Conservation (phyloP, 2,329 filamentous ascomycete genomes). For the Apiospora sp. region DNA sequence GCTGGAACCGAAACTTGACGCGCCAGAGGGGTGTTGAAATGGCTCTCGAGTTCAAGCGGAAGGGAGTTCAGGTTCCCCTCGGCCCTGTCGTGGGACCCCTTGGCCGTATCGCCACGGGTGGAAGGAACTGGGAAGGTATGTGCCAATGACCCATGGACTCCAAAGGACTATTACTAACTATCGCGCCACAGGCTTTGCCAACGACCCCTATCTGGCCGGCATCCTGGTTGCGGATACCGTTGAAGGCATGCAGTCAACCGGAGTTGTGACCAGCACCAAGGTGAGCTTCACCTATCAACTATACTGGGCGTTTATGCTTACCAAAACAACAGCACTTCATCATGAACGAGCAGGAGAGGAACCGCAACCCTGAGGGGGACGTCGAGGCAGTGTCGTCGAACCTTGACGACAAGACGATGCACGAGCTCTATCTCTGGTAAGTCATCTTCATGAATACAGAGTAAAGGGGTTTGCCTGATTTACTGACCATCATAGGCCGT, state of each 20-base stretch:
- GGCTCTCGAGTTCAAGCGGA: slow-evolving; percentile 77
- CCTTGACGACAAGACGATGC: slow-evolving; percentile 66
- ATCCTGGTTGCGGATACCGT: slow-evolving; percentile 61
- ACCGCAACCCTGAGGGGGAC: slow-evolving; percentile 68
- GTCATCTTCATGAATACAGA: too few species aligned
- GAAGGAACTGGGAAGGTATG: slow-evolving; percentile 70
- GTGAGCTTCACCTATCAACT: slow-evolving; percentile 36
- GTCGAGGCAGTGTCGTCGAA: slow-evolving; percentile 63
- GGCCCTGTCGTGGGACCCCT: slow-evolving; percentile 78
- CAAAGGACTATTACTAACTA: neutral
- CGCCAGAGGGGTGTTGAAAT: slow-evolving; percentile 74
- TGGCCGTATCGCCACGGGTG: slow-evolving; percentile 66
- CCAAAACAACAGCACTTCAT: slow-evolving; percentile 60
- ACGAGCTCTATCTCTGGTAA: slow-evolving; percentile 71
- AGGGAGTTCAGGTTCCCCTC: slow-evolving; percentile 81
- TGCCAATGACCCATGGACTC: too few species aligned
- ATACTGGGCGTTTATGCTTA: neutral
- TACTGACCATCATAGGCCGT: slow-evolving; percentile 58
- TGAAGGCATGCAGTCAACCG: slow-evolving; percentile 71
- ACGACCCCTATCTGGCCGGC: slow-evolving; percentile 68
- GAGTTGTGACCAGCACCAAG: slow-evolving; percentile 73
- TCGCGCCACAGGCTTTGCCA: slow-evolving; percentile 43
- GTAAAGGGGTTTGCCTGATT: fast-evolving
- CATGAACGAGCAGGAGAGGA: slow-evolving; percentile 78
- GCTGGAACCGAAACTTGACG: slow-evolving; percentile 77